Conservation (phyloP, 306 rosid species). For the Lathyrus sativus region DNA sequence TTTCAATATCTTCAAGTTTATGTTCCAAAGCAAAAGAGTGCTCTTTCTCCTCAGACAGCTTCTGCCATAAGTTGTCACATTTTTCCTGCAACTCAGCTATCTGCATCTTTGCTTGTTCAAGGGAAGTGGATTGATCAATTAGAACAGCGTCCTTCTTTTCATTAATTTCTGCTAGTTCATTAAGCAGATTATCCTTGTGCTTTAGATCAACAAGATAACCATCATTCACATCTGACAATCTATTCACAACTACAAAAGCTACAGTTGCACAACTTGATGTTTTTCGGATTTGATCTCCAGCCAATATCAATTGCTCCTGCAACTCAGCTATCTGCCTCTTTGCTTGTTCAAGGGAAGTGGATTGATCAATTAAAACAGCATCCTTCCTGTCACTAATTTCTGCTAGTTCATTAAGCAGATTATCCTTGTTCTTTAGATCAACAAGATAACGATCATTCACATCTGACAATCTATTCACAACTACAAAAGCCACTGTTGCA, state of each 20-base stretch:
- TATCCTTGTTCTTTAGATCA: constrained; percentile 52
- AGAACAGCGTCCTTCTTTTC: constrained; percentile 59
- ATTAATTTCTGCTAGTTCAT: constrained; percentile 53
- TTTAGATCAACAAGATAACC: too few species aligned
- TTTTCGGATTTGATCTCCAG: too few species aligned
- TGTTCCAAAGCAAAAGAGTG: constrained; percentile 52
- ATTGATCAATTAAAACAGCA: constrained; percentile 56
- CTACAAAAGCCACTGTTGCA: constrained; percentile 72
- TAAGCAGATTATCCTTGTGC: too few species aligned
- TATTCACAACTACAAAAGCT: too few species aligned
- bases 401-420: constrained; percentile 53
- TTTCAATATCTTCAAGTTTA: constrained; percentile 66
- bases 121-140: constrained; percentile 51
- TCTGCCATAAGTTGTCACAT: constrained; percentile 51
- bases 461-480: constrained; percentile 77
- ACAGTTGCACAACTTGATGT: too few species aligned
- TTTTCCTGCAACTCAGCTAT: constrained; percentile 53
- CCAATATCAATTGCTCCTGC: constrained; percentile 17
- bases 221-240: too few species aligned
- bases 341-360: constrained; percentile 54
- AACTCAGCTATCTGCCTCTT: constrained; percentile 51
- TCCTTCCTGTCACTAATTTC: constrained; percentile 58
- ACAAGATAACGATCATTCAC: constrained; percentile 50
- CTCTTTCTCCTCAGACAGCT: constrained; percentile 65
- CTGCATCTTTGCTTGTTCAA: constrained; percentile 57